phyloP scores from a whole-genome alignment of 441 rosid genomes.

The Euphorbia schlechtendalii region DNA sequence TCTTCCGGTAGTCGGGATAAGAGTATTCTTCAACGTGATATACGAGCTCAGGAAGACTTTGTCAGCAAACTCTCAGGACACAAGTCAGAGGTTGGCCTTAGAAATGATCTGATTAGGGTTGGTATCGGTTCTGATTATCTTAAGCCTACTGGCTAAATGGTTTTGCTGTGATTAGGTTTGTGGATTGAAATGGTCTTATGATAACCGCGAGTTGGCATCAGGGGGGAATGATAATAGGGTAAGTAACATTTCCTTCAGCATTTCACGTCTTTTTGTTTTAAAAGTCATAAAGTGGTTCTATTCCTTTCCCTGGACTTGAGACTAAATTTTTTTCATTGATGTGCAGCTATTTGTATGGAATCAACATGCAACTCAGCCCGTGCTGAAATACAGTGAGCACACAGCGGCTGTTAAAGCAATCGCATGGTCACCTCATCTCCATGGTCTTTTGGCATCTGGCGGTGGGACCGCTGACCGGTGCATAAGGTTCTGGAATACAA shows the following conservation, averaged over 20 bases:
- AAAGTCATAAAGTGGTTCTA: background rate
- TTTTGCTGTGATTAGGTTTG: conserved; percentile 48
- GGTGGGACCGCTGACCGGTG: conserved; percentile 97
- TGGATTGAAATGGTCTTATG: conserved; percentile 94
- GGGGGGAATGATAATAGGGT: conserved; percentile 96
- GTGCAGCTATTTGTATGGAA: conserved; percentile 95
- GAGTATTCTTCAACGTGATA: conserved; percentile 83
- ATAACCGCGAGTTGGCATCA: conserved; percentile 87
- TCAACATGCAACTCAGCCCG: conserved; percentile 86
- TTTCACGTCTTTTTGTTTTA: background rate
- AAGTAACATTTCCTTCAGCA: conserved; percentile 19
- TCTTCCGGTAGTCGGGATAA: conserved; percentile 96
- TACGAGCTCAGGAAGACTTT: conserved; percentile 69
- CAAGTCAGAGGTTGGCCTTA: conserved; percentile 64
- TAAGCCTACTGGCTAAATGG: conserved; percentile 4
- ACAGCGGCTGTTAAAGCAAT: conserved; percentile 97
- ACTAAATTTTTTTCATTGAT: conserved; percentile 13
- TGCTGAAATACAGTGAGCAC: conserved; percentile 80
- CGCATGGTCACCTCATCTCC: conserved; percentile 98
- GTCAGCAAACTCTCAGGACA: conserved; percentile 84
- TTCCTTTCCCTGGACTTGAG: conserved; percentile 1
- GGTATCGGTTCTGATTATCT: conserved; percentile 12
- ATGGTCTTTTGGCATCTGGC: conserved; percentile 96
- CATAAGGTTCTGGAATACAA: conserved; percentile 92
- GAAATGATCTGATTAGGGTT: background rate